Evolutionary conservation across 345 rosid genomes (phyloP).

Genomic region (Isatis tinctoria): DNA sequence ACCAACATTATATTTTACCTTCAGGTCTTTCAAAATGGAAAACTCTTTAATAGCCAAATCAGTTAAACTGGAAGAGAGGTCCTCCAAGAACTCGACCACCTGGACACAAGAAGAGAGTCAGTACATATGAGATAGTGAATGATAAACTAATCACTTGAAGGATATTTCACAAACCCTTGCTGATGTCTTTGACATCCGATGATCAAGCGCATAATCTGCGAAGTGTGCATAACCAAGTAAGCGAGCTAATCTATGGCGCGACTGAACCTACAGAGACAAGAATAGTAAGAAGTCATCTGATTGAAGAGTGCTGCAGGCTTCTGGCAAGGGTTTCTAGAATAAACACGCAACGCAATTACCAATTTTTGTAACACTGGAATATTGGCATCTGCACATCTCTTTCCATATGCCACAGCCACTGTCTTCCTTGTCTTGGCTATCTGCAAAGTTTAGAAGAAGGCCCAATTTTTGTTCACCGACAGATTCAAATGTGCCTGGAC

Average conservation of each 20-base stretch:
- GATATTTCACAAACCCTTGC: slow-evolving; percentile 55
- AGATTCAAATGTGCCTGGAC: slow-evolving; percentile 1
- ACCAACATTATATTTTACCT: slow-evolving; percentile 45
- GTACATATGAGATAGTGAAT: not conserved
- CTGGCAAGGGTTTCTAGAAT: not conserved
- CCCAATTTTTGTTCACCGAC: slow-evolving; percentile 2
- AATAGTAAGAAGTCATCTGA: not conserved
- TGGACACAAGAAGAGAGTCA: slow-evolving; percentile 25
- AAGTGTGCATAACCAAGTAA: slow-evolving; percentile 81
- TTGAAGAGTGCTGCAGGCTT: slow-evolving; percentile 11
- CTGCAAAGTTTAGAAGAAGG: slow-evolving; percentile 46
- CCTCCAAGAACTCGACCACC: slow-evolving; percentile 91
- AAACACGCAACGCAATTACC: slow-evolving; percentile 44
- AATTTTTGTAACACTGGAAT: slow-evolving; percentile 66
- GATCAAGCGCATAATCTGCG: slow-evolving; percentile 78
- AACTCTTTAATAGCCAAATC: slow-evolving; percentile 73
- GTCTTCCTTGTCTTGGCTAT: slow-evolving; percentile 78
- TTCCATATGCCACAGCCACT: slow-evolving; percentile 75
- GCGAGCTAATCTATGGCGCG: slow-evolving; percentile 83
- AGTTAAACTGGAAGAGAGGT: slow-evolving; percentile 71
- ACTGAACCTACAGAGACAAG: slow-evolving; percentile 53
- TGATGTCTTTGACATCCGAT: slow-evolving; percentile 80
- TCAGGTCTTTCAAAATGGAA: slow-evolving; percentile 63
- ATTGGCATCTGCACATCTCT: slow-evolving; percentile 77
- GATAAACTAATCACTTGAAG: not conserved